Evolutionary conservation across 2,329 filamentous ascomycete genomes (phyloP).

Genomic region (Trichoderma sp.): DNA sequence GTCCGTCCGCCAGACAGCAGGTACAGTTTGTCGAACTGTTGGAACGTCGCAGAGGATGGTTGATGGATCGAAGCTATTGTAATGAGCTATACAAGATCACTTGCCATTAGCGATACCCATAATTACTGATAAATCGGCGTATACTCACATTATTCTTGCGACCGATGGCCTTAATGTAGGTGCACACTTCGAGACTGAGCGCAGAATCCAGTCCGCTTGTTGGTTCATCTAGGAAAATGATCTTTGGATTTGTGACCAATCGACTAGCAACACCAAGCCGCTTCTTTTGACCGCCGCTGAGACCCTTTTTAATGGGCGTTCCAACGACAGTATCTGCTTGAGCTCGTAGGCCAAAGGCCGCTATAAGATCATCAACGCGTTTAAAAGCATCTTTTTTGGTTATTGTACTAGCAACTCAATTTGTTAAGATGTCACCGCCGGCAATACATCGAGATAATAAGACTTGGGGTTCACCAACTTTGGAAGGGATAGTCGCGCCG

Average conservation of each 20-base stretch:
- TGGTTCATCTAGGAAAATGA: constrained; percentile 81
- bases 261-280: constrained; percentile 77
- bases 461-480: constrained; percentile 26
- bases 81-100: constrained; percentile 66
- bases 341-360: constrained; percentile 68
- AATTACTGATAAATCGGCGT: too few species aligned
- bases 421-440: neutral
- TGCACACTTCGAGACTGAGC: constrained; percentile 73
- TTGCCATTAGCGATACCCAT: constrained; percentile 27
- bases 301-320: constrained; percentile 77
- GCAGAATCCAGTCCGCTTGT: constrained; percentile 81
- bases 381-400: constrained; percentile 55
- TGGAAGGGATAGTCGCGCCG: neutral
- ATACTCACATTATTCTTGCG: neutral
- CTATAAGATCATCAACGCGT: constrained; percentile 65
- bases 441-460: neutral
- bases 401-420: neutral
- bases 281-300: constrained; percentile 82
- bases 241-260: constrained; percentile 75
- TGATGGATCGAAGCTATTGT: constrained; percentile 84
- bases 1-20: constrained; percentile 69
- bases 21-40: constrained; percentile 76
- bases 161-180: constrained; percentile 64
- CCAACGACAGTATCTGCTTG: constrained; percentile 73
- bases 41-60: constrained; percentile 75